Conservation (phyloP, 2,329 filamentous ascomycete species). For the Coniochaeta sp. region DNA sequence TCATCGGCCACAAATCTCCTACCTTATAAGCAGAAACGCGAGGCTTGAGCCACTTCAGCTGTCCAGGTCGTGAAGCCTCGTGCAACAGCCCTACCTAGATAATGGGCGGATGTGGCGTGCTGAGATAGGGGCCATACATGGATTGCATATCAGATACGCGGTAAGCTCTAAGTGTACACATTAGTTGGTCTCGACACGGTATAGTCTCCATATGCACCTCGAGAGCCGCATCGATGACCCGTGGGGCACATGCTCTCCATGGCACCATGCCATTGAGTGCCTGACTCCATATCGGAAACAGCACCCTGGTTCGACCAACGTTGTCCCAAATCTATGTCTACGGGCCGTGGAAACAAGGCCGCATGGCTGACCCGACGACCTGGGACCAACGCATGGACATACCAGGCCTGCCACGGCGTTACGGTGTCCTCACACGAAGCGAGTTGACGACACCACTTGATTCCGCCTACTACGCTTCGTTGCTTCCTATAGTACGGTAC, state of each 20-base stretch:
- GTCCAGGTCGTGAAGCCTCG: background rate
- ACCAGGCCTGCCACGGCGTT: background rate
- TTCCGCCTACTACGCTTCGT: background rate
- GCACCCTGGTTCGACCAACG: background rate
- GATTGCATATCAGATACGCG: background rate
- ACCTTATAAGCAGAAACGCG: background rate
- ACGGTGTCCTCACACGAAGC: background rate
- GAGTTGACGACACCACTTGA: background rate
- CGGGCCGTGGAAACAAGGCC: background rate
- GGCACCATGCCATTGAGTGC: background rate
- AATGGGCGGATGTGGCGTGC: background rate
- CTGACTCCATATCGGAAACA: background rate
- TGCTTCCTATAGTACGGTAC: too few species aligned
- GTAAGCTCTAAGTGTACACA: background rate
- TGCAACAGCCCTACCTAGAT: background rate
- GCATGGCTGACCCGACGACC: background rate
- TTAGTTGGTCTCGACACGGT: too few species aligned
- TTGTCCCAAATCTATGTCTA: background rate
- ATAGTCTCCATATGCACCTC: background rate
- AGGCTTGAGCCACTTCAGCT: background rate
- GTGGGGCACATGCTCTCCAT: background rate
- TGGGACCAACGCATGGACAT: background rate
- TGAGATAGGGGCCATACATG: background rate
- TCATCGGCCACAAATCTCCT: background rate
- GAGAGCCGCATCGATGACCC: background rate